Evolutionary conservation across 495 filamentous ascomycete genomes (phyloP).

Genomic region (Neurospora sp.): DNA sequence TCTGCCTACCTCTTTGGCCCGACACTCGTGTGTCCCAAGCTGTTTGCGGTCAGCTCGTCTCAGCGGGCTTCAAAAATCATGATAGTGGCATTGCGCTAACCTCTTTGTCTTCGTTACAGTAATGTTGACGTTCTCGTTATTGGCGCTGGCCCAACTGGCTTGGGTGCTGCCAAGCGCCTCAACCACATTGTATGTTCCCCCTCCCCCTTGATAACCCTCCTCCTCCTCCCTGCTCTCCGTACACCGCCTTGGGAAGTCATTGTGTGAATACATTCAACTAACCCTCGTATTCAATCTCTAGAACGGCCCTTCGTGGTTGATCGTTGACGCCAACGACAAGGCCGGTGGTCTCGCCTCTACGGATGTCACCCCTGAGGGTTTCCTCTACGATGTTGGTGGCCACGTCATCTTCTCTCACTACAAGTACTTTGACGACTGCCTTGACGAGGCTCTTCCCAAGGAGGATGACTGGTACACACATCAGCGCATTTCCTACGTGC

Average conservation of each 20-base stretch:
- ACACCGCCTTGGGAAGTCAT: neutral
- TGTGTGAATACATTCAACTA: conserved; percentile 9
- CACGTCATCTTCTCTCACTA: conserved; percentile 99
- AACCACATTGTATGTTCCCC: conserved; percentile 72
- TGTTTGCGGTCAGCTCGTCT: neutral
- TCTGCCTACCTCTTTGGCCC: neutral
- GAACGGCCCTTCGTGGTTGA: conserved; percentile 90
- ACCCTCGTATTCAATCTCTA: conserved; percentile 25
- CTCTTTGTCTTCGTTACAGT: conserved; percentile 30
- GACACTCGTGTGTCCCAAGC: neutral
- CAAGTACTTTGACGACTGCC: conserved; percentile 99
- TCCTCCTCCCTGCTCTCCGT: neutral
- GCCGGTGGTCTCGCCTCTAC: conserved; percentile 96
- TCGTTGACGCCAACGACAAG: conserved; percentile 85
- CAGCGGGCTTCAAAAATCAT: conserved; percentile 4
- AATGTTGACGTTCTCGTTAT: conserved; percentile 96
- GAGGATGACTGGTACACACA: conserved; percentile 94
- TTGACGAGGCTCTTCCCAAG: conserved; percentile 90
- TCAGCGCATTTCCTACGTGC: conserved; percentile 97
- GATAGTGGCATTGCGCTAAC: conserved; percentile 11
- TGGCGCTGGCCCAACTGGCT: conserved; percentile 91
- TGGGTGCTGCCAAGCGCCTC: conserved; percentile 94
- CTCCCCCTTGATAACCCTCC: conserved; percentile 14
- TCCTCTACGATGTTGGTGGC: conserved; percentile 97
- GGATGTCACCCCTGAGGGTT: conserved; percentile 91